These are phyloP conservation scores for Solanum okadae DNA, from an alignment of 257 asterid species.

Conservation along the genomic window DNA sequence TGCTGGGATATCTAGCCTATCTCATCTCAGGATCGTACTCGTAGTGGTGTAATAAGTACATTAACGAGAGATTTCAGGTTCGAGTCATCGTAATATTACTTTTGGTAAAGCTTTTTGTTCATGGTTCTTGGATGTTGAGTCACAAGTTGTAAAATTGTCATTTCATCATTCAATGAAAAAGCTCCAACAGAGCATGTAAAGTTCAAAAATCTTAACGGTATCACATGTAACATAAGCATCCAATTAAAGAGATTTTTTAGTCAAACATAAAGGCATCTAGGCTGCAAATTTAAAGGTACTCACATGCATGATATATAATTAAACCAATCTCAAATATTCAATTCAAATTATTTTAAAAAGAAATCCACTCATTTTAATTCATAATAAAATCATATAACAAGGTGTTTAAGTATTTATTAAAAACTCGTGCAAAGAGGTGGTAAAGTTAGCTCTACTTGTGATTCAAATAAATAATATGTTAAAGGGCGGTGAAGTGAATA, in stretches of 20 bases:
- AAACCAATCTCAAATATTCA: slow-evolving; percentile 17
- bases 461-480: slow-evolving; percentile 53
- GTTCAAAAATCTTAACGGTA: not conserved
- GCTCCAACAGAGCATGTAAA: not conserved
- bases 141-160: not conserved
- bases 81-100: not conserved
- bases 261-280: not conserved
- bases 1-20: not conserved
- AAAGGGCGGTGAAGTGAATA: slow-evolving; percentile 5
- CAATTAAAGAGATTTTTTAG: not conserved
- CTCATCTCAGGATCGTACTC: too few species aligned
- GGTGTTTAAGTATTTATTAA: slow-evolving; percentile 43
- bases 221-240: not conserved
- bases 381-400: not conserved
- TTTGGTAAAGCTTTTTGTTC: not conserved
- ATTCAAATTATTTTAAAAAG: not conserved
- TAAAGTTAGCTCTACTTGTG: slow-evolving; percentile 57
- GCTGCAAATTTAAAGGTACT: not conserved
- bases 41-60: not conserved
- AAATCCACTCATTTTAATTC: not conserved
- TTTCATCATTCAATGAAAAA: not conserved
- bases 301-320: not conserved
- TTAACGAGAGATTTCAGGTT: not conserved
- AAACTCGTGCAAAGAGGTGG: slow-evolving; percentile 73
- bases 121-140: not conserved